phyloP scores from a whole-genome alignment of 495 filamentous ascomycete species.

The Parachaetomium inaequale region DNA sequence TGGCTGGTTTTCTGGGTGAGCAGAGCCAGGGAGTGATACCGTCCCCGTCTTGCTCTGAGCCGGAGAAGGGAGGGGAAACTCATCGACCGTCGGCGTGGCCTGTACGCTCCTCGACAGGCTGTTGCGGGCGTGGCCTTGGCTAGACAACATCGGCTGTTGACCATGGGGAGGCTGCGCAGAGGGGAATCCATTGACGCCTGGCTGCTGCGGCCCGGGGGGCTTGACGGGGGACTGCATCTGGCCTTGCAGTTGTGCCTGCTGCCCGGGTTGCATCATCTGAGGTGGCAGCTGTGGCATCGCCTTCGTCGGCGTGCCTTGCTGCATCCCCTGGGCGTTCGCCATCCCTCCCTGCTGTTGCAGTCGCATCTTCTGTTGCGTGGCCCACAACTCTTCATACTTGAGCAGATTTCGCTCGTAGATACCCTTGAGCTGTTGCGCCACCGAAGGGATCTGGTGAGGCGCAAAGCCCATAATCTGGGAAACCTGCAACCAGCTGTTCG shows the following conservation, averaged over 20 bases:
- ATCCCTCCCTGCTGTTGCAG: slow-evolving; percentile 47
- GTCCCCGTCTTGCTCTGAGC: slow-evolving; percentile 38
- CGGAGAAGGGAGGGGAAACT: slow-evolving; percentile 44
- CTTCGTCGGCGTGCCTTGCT: slow-evolving; percentile 39
- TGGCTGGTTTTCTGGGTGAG: slow-evolving; percentile 31
- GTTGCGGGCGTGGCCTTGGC: slow-evolving; percentile 36
- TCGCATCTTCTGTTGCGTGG: slow-evolving; percentile 56
- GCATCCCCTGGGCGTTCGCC: slow-evolving; percentile 25
- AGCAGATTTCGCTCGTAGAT: slow-evolving; percentile 71
- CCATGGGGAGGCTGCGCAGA: slow-evolving; percentile 44
- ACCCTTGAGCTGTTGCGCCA: slow-evolving; percentile 62
- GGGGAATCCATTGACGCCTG: slow-evolving; percentile 48
- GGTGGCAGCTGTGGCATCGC: slow-evolving; percentile 40
- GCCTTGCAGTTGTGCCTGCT: slow-evolving; percentile 46
- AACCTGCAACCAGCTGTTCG: slow-evolving; percentile 68
- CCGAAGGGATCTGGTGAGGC: slow-evolving; percentile 60
- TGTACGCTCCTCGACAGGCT: slow-evolving; percentile 44
- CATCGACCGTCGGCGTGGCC: slow-evolving; percentile 35
- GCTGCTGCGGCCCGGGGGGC: slow-evolving; percentile 45
- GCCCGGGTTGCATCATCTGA: slow-evolving; percentile 49
- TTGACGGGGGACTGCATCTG: slow-evolving; percentile 51
- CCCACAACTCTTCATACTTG: slow-evolving; percentile 71
- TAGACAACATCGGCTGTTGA: slow-evolving; percentile 35
- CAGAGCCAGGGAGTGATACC: slow-evolving; percentile 33
- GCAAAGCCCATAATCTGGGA: slow-evolving; percentile 64